Evolutionary conservation across 2,329 filamentous ascomycete genomes (phyloP).

Genomic region (Colletotrichum shisoi): DNA sequence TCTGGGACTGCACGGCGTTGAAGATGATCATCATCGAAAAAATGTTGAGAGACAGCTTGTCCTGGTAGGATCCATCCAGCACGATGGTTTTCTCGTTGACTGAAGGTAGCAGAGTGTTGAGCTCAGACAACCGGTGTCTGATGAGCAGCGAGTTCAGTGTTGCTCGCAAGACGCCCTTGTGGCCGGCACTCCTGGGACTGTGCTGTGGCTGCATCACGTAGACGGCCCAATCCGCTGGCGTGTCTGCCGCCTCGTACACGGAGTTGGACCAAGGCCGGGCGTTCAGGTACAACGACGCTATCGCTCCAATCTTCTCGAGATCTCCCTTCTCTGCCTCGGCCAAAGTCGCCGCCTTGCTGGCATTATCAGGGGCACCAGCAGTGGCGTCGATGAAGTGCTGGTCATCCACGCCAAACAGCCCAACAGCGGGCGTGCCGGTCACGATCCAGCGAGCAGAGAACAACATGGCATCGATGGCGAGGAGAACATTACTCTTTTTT

Average conservation of each 20-base stretch:
- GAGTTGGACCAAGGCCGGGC: constrained; percentile 80
- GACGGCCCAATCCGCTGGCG: constrained; percentile 71
- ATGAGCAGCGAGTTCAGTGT: constrained; percentile 83
- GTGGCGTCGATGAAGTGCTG: constrained; percentile 7
- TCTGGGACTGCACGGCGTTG: constrained; percentile 88
- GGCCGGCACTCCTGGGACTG: constrained; percentile 61
- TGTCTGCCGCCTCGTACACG: constrained; percentile 61
- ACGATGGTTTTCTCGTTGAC: constrained; percentile 76
- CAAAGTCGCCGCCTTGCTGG: constrained; percentile 3
- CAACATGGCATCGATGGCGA: constrained; percentile 61
- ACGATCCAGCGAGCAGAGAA: constrained; percentile 85
- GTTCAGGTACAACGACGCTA: constrained; percentile 75
- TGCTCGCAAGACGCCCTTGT: constrained; percentile 68
- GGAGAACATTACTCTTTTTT: constrained; percentile 64
- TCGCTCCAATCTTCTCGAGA: constrained; percentile 70
- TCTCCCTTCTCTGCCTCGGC: constrained; percentile 62
- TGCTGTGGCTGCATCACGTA: constrained; percentile 72
- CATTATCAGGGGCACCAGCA: constrained; percentile 9
- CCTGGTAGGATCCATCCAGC: constrained; percentile 83
- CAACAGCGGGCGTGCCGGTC: constrained; percentile 86
- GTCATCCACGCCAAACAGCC: constrained; percentile 72
- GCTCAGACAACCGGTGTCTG: constrained; percentile 77
- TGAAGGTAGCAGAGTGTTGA: constrained; percentile 73
- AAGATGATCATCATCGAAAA: constrained; percentile 85
- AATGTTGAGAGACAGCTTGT: constrained; percentile 81